phyloP scores from a whole-genome alignment of 129 eudicot species.

The Pittosporum tobira region DNA sequence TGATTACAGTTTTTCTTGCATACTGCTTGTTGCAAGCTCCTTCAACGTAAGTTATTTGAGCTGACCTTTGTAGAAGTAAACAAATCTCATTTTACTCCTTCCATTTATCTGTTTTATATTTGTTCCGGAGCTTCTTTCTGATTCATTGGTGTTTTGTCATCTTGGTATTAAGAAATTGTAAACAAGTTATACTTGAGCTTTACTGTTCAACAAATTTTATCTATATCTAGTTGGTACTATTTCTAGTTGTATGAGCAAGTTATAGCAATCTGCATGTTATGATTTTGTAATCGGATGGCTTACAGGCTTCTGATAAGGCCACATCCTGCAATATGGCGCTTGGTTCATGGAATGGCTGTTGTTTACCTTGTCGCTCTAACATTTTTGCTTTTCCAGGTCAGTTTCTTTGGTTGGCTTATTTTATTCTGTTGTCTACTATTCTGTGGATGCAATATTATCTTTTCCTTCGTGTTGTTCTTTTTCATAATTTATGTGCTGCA shows the following conservation, averaged over 20 bases:
- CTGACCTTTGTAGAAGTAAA: not conserved
- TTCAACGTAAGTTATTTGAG: slow-evolving; percentile 66
- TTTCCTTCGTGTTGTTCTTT: not conserved
- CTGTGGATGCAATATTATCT: no score
- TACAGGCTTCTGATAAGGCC: slow-evolving; percentile 92
- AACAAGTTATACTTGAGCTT: not conserved
- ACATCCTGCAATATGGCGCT: slow-evolving; percentile 99
- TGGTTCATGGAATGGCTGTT: slow-evolving; percentile 97
- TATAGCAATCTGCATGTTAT: not conserved
- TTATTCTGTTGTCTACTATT: not conserved
- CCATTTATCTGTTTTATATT: not conserved
- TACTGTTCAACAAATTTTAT: not conserved
- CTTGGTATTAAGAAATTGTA: not conserved
- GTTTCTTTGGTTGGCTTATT: not conserved
- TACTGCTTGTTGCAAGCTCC: slow-evolving; percentile 98
- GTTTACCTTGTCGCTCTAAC: slow-evolving; percentile 92
- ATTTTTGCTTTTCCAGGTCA: slow-evolving; percentile 92
- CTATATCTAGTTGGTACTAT: not conserved
- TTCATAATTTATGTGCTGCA: not conserved
- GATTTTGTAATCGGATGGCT: no score
- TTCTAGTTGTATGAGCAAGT: not conserved
- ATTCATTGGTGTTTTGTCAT: not conserved
- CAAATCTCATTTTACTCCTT: not conserved
- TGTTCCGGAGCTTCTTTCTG: not conserved
- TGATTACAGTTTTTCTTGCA: slow-evolving; percentile 84